Percentiles rank a stretch among this genome's conserved stretches.
Conservation (phyloP, 2,329 filamentous ascomycete species). For the Cadophora sp. region DNA sequence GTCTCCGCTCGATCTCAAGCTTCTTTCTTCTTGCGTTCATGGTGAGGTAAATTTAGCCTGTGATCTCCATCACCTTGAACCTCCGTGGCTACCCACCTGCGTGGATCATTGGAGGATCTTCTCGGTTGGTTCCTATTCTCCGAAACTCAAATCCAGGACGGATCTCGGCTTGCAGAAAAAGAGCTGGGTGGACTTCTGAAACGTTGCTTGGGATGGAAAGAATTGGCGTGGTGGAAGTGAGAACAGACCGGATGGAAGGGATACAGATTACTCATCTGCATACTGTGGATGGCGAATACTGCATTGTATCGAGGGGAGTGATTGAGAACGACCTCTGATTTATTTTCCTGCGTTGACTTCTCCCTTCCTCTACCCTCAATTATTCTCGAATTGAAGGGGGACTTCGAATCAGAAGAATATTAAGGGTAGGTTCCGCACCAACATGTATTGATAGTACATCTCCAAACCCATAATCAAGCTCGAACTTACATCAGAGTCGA, state of each 20-base stretch:
- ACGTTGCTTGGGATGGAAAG: background rate
- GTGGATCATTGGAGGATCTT: background rate
- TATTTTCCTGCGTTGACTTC: too few relatives aligned
- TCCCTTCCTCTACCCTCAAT: too few relatives aligned
- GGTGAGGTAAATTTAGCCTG: background rate
- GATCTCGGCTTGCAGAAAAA: background rate
- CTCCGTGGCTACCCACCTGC: background rate
- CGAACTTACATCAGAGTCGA: background rate
- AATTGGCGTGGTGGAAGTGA: background rate
- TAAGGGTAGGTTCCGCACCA: too few relatives aligned
- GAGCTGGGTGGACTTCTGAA: background rate
- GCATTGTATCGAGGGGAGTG: too few relatives aligned
- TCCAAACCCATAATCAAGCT: background rate
- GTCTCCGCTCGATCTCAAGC: background rate
- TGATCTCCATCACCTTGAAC: background rate
- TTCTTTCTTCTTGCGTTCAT: background rate
- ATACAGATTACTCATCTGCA: background rate
- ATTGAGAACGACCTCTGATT: too few relatives aligned
- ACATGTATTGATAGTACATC: background rate
- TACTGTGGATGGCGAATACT: too few relatives aligned
- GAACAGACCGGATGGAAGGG: background rate
- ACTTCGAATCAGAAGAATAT: too few relatives aligned
- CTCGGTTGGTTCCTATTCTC: background rate
- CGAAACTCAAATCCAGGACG: slow-evolving; percentile 1
- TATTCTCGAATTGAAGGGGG: too few relatives aligned